Evolutionary conservation across 768 basidiomycete genomes (phyloP), one percentile per base, ranked within the genome.

Genomic region (Tylopilus sp.): DNA sequence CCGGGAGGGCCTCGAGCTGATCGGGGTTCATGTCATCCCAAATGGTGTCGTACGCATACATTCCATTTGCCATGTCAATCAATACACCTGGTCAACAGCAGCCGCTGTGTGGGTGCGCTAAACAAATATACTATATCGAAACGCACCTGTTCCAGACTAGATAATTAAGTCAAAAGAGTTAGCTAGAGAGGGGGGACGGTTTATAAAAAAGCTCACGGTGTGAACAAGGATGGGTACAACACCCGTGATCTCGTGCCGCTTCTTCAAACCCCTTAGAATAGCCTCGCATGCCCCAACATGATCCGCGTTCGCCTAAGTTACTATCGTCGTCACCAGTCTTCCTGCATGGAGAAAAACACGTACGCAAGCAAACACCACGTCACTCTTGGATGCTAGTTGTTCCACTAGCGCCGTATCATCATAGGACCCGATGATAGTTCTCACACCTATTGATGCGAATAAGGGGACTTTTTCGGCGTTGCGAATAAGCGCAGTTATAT

Each of bases 111-210:
- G 23, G 36, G 40, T 25, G 3, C n/a, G 13, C 21, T 13, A 8
- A 33, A 22, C 30, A 9, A 33, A 13, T 12, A 9, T 31, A 31
- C 31, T 38, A 18, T n/a, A 17, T 3, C 36, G n/a, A 22, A 18
- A 33, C 62, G 30, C 52, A 75, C 76, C 77, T n/a, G 77, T 77
- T 13, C 79, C 78, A 23, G 79, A 80, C 76, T 79, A 18, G 18
- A 15, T 5, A 60, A 15, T 11, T 10, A 30, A 23, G 6, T 22
- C 17, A 12, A 6, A 15, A 15, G 15, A 2, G 18, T 48, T 11
- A 42, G 33, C 4, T 6, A n/a, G 12, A 8, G 6, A 11, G 4
- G 5, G 18, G 10, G 10, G 11, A 13, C 21, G 11, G 3, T 15
- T 4, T 10, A n/a, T 8, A 18, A 28, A 47, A 17, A n/a, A 7